Percentiles rank a stretch among this genome's conserved stretches.
Conservation (phyloP, 2,329 filamentous ascomycete genomes). For the Cercospora beticola region DNA sequence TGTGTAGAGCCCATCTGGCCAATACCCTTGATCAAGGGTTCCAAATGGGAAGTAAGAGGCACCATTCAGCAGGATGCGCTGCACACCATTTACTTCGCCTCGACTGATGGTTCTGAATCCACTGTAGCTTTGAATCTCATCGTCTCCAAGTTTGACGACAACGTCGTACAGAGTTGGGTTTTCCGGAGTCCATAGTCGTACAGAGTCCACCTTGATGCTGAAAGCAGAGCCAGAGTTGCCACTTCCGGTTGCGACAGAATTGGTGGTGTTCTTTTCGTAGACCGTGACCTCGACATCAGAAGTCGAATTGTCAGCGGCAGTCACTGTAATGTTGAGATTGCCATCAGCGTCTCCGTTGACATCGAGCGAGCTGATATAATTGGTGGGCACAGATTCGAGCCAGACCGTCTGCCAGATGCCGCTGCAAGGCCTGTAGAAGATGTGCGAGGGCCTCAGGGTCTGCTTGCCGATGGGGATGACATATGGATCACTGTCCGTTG, state of each 20-base stretch:
- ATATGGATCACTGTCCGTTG: slow-evolving; percentile 57
- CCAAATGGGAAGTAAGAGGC: slow-evolving; percentile 67
- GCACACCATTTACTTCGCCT: slow-evolving; percentile 57
- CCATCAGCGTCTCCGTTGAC: slow-evolving; percentile 58
- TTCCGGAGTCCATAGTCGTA: slow-evolving; percentile 64
- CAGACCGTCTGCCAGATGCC: slow-evolving; percentile 78
- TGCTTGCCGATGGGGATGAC: slow-evolving; percentile 61
- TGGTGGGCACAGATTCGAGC: slow-evolving; percentile 61
- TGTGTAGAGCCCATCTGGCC: slow-evolving; percentile 68
- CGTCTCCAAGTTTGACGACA: slow-evolving; percentile 54
- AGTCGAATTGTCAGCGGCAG: slow-evolving; percentile 2
- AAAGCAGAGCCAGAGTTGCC: slow-evolving; percentile 54
- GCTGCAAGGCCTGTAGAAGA: slow-evolving; percentile 71
- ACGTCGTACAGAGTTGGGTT: slow-evolving; percentile 65
- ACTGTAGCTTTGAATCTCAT: slow-evolving; percentile 63
- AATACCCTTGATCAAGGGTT: slow-evolving; percentile 67
- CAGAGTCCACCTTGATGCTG: slow-evolving; percentile 55
- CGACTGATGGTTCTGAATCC: slow-evolving; percentile 65
- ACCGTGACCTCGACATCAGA: slow-evolving; percentile 22
- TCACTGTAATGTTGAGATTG: slow-evolving; percentile 42
- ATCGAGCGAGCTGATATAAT: slow-evolving; percentile 60
- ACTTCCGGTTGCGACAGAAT: slow-evolving; percentile 31
- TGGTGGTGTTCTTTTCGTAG: slow-evolving; percentile 22
- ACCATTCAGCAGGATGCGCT: slow-evolving; percentile 66
- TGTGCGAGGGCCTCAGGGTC: slow-evolving; percentile 60